A percentile compares a stretch with the other conserved stretches of the same genome.
Conservation (phyloP, 805 yeast species). For the Metschnikowia reukaufii region DNA sequence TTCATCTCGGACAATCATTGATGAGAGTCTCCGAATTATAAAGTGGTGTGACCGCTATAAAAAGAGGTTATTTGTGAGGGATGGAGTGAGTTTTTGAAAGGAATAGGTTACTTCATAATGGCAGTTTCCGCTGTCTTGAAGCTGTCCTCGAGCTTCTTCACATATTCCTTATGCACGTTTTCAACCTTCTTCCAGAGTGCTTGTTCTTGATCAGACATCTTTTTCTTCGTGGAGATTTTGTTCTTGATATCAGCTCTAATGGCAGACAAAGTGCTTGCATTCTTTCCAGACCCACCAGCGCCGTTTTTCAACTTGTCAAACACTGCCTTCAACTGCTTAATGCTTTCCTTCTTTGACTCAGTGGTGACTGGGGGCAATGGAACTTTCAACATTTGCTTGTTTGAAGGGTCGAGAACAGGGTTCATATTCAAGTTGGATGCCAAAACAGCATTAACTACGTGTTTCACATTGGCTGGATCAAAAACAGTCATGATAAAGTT, state of each 20-base stretch:
- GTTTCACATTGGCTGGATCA: constrained; percentile 73
- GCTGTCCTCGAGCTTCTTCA: constrained; percentile 50
- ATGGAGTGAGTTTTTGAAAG: constrained; percentile 41
- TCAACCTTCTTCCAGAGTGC: constrained; percentile 64
- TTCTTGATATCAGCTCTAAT: constrained; percentile 54
- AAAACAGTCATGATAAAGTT: constrained; percentile 77
- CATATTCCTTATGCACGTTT: constrained; percentile 63
- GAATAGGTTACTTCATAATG: constrained; percentile 33
- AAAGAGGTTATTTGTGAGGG: constrained; percentile 66
- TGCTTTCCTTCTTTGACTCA: constrained; percentile 58
- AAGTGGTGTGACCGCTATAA: constrained; percentile 77
- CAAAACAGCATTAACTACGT: constrained; percentile 67
- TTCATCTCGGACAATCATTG: constrained; percentile 55
- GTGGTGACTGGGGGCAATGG: constrained; percentile 74
- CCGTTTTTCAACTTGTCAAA: constrained; percentile 62
- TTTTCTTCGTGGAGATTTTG: constrained; percentile 46
- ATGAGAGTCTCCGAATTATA: constrained; percentile 62
- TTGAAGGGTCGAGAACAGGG: constrained; percentile 73
- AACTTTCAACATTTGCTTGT: constrained; percentile 70
- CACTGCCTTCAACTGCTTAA: constrained; percentile 62
- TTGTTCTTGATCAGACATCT: constrained; percentile 54
- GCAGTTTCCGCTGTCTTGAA: constrained; percentile 45
- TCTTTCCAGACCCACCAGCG: constrained; percentile 28
- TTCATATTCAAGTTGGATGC: constrained; percentile 70
- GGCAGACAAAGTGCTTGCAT: constrained; percentile 45